phyloP scores from a whole-genome alignment of 202 grass and related monocot species.

The Saccharum hybrid region DNA sequence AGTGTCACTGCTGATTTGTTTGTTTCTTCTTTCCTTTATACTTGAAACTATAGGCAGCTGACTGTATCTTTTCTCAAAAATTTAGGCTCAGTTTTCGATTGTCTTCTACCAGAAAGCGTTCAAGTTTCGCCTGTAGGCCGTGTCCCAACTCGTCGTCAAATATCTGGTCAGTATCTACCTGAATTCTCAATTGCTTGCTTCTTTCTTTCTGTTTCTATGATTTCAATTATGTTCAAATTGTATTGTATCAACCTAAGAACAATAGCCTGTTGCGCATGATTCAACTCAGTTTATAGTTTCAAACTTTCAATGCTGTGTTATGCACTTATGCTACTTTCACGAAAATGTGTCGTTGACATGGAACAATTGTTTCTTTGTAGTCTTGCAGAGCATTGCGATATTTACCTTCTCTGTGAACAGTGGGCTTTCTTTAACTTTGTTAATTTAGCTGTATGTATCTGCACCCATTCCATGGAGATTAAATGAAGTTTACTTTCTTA shows the following conservation, averaged over 20 bases:
- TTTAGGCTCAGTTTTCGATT: slow-evolving; percentile 81
- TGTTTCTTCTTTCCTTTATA: slow-evolving; percentile 13
- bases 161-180: slow-evolving; percentile 57
- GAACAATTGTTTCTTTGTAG: background rate
- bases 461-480: background rate
- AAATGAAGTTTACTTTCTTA: slow-evolving; percentile 11
- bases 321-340: slow-evolving; percentile 18
- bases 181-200: slow-evolving; percentile 16
- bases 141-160: slow-evolving; percentile 58
- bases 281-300: background rate
- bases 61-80: slow-evolving; percentile 16
- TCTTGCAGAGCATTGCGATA: background rate
- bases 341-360: background rate
- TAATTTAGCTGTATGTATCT: slow-evolving; percentile 17
- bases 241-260: background rate
- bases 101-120: slow-evolving; percentile 89
- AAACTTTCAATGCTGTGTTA: background rate
- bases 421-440: background rate
- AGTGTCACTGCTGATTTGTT: slow-evolving; percentile 19
- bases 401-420: background rate
- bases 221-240: slow-evolving; percentile 7
- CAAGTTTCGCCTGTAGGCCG: slow-evolving; percentile 77
- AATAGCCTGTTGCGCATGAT: background rate
- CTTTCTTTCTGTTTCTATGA: slow-evolving; percentile 23
- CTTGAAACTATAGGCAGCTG: slow-evolving; percentile 12